Percentiles rank a stretch among this genome's conserved stretches.
These are phyloP conservation scores for Pichia cabralensis DNA, from an alignment of 805 yeast genomes.

Conservation along the genomic window DNA sequence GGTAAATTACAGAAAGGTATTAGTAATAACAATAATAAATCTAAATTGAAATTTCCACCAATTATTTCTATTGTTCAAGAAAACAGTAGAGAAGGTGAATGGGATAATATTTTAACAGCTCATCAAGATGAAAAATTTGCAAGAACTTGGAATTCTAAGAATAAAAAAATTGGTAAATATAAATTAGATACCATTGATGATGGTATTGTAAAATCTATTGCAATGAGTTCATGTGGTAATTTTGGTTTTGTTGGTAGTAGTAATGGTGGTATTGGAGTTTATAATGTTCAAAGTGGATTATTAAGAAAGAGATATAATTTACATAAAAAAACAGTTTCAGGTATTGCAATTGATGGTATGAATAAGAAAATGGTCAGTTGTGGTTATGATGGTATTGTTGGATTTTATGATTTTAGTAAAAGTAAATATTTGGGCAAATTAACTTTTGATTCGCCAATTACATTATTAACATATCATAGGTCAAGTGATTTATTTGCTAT, in stretches of 20 bases:
- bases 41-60: constrained; percentile 69
- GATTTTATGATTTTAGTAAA: constrained; percentile 75
- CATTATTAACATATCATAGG: constrained; percentile 66
- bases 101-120: constrained; percentile 89
- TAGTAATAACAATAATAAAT: constrained; percentile 32
- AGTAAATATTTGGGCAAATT: constrained; percentile 59
- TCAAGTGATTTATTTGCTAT: constrained; percentile 79
- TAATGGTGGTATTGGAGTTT: constrained; percentile 73
- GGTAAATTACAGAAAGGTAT: constrained; percentile 49
- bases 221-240: constrained; percentile 89
- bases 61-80: constrained; percentile 62
- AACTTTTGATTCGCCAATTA: constrained; percentile 65
- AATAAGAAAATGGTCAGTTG: constrained; percentile 78
- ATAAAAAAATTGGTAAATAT: constrained; percentile 72
- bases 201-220: constrained; percentile 63
- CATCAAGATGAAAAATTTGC: constrained; percentile 80
- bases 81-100: constrained; percentile 69
- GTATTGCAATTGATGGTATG: constrained; percentile 82
- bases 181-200: constrained; percentile 65
- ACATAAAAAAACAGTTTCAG: constrained; percentile 78
- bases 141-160: constrained; percentile 79
- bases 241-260: constrained; percentile 89
- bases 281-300: constrained; percentile 87
- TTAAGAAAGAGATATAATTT: constrained; percentile 58
- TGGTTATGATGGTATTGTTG: constrained; percentile 84